phyloP scores from a whole-genome alignment of 768 basidiomycete species.

The Russula olivacea region DNA sequence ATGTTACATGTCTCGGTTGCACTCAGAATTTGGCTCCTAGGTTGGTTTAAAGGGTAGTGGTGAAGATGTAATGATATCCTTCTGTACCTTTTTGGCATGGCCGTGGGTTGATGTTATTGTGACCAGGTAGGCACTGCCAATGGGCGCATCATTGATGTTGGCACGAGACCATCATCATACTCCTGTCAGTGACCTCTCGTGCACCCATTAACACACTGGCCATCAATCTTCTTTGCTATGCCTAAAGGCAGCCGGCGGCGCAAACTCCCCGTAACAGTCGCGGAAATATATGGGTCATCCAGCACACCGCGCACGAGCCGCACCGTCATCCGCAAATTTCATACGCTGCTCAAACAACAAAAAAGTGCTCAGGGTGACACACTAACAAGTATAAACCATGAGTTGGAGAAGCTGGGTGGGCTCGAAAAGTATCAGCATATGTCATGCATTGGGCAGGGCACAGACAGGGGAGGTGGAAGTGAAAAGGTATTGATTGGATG shows the following conservation, averaged over 20 bases:
- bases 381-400: conserved; percentile 48
- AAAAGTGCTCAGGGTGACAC: conserved; percentile 44
- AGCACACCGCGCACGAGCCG: conserved; percentile 58
- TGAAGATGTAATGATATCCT: neutral
- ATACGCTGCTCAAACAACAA: conserved; percentile 69
- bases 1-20: neutral
- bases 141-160: neutral
- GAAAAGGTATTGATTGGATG: conserved; percentile 74
- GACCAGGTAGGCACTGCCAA: neutral
- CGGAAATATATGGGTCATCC: conserved; percentile 34
- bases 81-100: neutral
- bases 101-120: neutral
- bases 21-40: neutral
- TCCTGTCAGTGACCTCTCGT: neutral
- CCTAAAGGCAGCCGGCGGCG: conserved; percentile 40
- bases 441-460: conserved; percentile 74
- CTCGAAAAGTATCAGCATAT: conserved; percentile 76
- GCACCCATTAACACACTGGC: neutral
- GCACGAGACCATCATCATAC: neutral
- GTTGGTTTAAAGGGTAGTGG: neutral
- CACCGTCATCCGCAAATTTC: conserved; percentile 71
- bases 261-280: conserved; percentile 41
- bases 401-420: conserved; percentile 71
- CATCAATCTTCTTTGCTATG: conserved; percentile 30
- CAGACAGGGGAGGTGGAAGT: conserved; percentile 82